A percentile compares a stretch with the other conserved stretches of the same genome.
Conservation (phyloP, 2,329 filamentous ascomycete species). For the Botrytis fragariae region DNA sequence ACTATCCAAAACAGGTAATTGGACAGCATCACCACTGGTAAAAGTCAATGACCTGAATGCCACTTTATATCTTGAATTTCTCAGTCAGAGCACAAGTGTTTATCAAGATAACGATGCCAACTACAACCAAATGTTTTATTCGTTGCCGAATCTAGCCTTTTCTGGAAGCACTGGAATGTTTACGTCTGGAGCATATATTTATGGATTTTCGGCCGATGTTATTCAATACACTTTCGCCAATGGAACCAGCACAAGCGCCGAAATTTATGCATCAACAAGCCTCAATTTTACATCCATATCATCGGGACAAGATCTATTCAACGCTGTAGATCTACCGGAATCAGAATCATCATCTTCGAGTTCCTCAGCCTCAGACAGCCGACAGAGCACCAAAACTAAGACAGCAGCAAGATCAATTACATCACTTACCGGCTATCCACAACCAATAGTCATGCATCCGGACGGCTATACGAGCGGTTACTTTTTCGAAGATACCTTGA, state of each 20-base stretch:
- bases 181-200: constrained; percentile 33
- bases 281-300: constrained; percentile 27
- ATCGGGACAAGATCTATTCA: constrained; percentile 24
- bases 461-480: constrained; percentile 28
- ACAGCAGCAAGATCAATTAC: constrained; percentile 4
- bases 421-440: constrained; percentile 23
- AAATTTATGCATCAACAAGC: constrained; percentile 35
- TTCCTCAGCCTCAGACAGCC: constrained; percentile 4
- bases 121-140: constrained; percentile 42
- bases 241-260: constrained; percentile 35
- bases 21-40: constrained; percentile 46
- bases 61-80: constrained; percentile 46
- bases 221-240: constrained; percentile 41
- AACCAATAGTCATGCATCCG: constrained; percentile 20
- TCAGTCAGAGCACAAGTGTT: constrained; percentile 38
- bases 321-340: constrained; percentile 19
- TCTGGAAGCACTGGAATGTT: constrained; percentile 26
- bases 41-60: constrained; percentile 55
- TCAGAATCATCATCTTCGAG: constrained; percentile 1
- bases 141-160: constrained; percentile 3
- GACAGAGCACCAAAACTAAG: not conserved
- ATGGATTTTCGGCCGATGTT: constrained; percentile 33
- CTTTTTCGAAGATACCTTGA: constrained; percentile 26
- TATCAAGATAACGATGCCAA: constrained; percentile 41
- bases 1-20: constrained; percentile 10